These are phyloP conservation scores for Pluteus cervinus DNA, from an alignment of 768 basidiomycete genomes.

Conservation along the genomic window DNA sequence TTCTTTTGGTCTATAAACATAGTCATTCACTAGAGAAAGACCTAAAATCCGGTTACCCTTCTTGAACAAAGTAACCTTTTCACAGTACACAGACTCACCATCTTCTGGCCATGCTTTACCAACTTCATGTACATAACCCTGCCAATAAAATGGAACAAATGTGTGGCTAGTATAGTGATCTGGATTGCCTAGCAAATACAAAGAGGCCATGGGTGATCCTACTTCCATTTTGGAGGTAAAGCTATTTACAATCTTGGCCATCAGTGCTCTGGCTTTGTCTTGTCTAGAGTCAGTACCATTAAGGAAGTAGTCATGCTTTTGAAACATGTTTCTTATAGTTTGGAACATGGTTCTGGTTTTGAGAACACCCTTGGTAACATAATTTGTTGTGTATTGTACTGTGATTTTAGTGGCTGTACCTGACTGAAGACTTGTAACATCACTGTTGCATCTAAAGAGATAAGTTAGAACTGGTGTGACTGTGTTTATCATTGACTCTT, in stretches of 20 bases:
- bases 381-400: slow-evolving; percentile 30
- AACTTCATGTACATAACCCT: slow-evolving; percentile 22
- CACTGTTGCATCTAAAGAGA: slow-evolving; percentile 26
- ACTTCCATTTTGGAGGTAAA: slow-evolving; percentile 24
- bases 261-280: slow-evolving; percentile 6
- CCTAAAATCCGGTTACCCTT: slow-evolving; percentile 12
- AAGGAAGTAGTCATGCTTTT: slow-evolving; percentile 6
- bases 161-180: slow-evolving; percentile 24
- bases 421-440: too few relatives aligned
- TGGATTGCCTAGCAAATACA: slow-evolving; percentile 24
- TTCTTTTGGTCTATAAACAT: slow-evolving; percentile 15
- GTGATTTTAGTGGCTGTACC: too few relatives aligned
- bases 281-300: slow-evolving; percentile 2
- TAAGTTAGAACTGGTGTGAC: slow-evolving; percentile 11
- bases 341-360: slow-evolving; percentile 23
- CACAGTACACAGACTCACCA: slow-evolving; percentile 5
- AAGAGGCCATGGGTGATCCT: slow-evolving; percentile 23
- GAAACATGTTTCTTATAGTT: slow-evolving; percentile 1
- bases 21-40: slow-evolving; percentile 14
- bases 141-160: slow-evolving; percentile 24
- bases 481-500: slow-evolving; percentile 24
- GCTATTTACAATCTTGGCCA: slow-evolving; percentile 13
- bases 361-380: slow-evolving; percentile 26
- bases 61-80: slow-evolving; percentile 16
- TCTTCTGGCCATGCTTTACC: slow-evolving; percentile 7